Evolutionary conservation across 345 rosid genomes (phyloP).

Genomic region (Gossypioides kirkii): DNA sequence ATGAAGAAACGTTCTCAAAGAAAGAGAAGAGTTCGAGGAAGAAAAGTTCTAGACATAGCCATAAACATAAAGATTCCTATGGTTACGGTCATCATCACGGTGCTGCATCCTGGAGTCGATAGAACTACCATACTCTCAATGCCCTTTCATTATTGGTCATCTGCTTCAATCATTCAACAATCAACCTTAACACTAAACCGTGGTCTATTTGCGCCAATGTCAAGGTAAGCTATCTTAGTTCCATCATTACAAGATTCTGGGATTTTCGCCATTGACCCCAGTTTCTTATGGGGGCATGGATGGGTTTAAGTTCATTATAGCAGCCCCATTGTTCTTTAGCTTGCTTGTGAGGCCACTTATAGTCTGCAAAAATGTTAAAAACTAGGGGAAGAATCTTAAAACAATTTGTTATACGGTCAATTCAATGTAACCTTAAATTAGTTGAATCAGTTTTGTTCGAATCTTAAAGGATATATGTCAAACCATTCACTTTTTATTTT

Average conservation of each 20-base stretch:
- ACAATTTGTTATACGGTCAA: not conserved
- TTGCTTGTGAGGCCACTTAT: not conserved
- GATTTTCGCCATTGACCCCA: not conserved
- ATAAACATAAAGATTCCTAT: constrained; percentile 5
- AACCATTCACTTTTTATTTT: not conserved
- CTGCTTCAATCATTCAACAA: not conserved
- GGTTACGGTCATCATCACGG: constrained; percentile 16
- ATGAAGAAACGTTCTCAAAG: not conserved
- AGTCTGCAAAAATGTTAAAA: not conserved
- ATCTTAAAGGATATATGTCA: not conserved
- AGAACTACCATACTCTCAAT: not conserved
- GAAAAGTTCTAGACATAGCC: constrained; percentile 21
- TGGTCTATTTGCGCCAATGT: not conserved
- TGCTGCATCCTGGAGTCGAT: constrained; percentile 12
- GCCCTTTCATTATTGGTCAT: not conserved
- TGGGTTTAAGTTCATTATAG: not conserved
- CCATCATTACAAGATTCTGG: not conserved
- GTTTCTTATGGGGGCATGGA: not conserved
- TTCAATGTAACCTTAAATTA: not conserved
- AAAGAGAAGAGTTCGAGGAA: constrained; percentile 31
- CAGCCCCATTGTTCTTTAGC: not conserved
- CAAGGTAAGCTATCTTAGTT: not conserved
- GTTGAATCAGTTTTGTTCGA: not conserved
- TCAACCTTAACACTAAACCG: not conserved
- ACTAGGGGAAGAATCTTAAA: not conserved